Base-by-base conservation (phyloP, 495 filamentous ascomycete species). In the Penicillium fimorum region DNA sequence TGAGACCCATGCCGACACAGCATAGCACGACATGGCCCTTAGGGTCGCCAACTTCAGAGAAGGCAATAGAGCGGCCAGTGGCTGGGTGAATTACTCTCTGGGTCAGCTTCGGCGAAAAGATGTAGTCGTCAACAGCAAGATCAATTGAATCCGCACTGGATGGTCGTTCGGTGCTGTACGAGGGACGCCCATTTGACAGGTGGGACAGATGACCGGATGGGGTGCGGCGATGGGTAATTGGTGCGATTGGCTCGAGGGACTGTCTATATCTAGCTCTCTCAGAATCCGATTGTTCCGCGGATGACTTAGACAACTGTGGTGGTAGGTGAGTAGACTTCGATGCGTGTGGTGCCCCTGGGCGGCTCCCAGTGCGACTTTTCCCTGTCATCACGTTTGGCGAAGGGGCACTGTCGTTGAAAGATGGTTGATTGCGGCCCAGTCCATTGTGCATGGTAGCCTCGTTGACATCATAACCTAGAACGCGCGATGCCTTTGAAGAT, bases 1-100 rank as follows among this genome's bases (percentile, higher is more conserved):
- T 99, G 53, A 99, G 69, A 1, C 94, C 94, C 94, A 99, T 99
- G 29, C 94, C 94, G 10, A 99, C 90, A 68, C 95, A 99, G 70
- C 92, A 93, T 43, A 99, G 90, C 22, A 99, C 90, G 8, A 92
- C 93, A 65, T 87, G 92, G 10, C 94, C 94, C 48, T 90, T 84
- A 0, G 92, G 89, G 64, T 97, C 91, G 20, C 94, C 94, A 18
- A 99, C 94, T 72, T 99, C 95, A 0, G 93, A 96, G 70, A 96
- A 99, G 18, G 89, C 93, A 60, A 99, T 96, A 22, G 87, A 80
- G 35, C 94, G 87, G 9, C 91, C 90, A 3, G 89, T 92, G 37
- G 87, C 84, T 2, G 93, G 91, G 72, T 96, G 88, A 27, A 77
- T 77, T 43, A 97, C 88, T 71, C 85, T 92, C 66, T 96, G 94